These are phyloP conservation scores for Boletus sp. DNA, from an alignment of 1,284 basidiomycete species.

Conservation along the genomic window DNA sequence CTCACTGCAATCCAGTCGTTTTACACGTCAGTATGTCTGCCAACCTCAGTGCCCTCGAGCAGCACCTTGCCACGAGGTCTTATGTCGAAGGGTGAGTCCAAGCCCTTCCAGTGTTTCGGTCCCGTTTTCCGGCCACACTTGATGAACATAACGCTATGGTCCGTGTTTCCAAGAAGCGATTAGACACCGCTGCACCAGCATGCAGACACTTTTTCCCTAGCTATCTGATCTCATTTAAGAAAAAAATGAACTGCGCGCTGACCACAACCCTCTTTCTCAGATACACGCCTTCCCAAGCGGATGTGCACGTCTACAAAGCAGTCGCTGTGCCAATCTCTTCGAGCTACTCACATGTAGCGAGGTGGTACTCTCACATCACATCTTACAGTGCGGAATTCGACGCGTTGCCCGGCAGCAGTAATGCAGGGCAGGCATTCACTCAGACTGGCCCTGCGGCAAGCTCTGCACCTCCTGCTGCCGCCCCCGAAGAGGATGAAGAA, in stretches of 20 bases:
- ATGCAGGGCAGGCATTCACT: constrained; percentile 74
- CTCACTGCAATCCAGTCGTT: constrained; percentile 23
- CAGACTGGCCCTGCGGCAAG: constrained; percentile 43
- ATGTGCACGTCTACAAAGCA: constrained; percentile 91
- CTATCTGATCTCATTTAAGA: constrained; percentile 63
- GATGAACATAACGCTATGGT: constrained; percentile 92
- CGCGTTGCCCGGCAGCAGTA: constrained; percentile 82
- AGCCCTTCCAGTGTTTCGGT: constrained; percentile 21
- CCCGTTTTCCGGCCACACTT: constrained; percentile 34
- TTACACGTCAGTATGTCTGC: constrained; percentile 56
- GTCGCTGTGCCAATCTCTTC: constrained; percentile 65
- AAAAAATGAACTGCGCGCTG: constrained; percentile 6
- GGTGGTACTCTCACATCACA: constrained; percentile 96
- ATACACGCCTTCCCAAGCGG: constrained; percentile 94
- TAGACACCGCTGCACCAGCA: constrained; percentile 88
- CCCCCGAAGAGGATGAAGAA: constrained; percentile 89
- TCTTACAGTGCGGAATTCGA: constrained; percentile 81
- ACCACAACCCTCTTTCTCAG: constrained; percentile 43
- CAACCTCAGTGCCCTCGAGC: constrained; percentile 76
- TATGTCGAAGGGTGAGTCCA: constrained; percentile 89
- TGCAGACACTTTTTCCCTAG: constrained; percentile 81
- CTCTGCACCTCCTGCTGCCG: constrained; percentile 48
- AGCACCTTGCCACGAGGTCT: constrained; percentile 81
- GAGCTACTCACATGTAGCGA: constrained; percentile 74
- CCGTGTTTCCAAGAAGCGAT: constrained; percentile 99